Percentiles rank a stretch among this genome's conserved stretches.
phyloP scores from a whole-genome alignment of 1,139 yeast genomes.

The Nakaseomyces kungkrabaensis region DNA sequence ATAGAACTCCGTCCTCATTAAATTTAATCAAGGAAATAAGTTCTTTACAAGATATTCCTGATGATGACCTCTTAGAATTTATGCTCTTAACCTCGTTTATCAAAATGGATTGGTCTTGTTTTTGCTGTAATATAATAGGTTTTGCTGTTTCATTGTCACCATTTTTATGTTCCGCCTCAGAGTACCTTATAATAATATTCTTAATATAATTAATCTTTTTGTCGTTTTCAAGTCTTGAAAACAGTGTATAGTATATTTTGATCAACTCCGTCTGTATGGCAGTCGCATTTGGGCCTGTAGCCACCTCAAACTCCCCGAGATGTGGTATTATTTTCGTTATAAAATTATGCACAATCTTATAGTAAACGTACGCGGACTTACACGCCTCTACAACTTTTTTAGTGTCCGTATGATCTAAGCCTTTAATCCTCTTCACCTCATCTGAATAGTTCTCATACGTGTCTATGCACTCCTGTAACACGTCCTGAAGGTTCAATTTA shows the following conservation, averaged over 20 bases:
- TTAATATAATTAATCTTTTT: slow-evolving; percentile 15
- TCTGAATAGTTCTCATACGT: slow-evolving; percentile 18
- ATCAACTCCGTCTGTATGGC: slow-evolving; percentile 9
- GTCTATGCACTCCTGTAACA: slow-evolving; percentile 18
- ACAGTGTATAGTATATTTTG: slow-evolving; percentile 19
- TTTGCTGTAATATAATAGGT: not conserved
- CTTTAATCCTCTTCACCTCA: slow-evolving; percentile 15
- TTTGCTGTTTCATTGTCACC: not conserved
- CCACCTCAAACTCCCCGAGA: slow-evolving; percentile 16
- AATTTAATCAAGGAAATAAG: slow-evolving; percentile 11
- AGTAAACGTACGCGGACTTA: slow-evolving; percentile 26
- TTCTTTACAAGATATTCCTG: slow-evolving; percentile 10
- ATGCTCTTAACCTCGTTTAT: not conserved
- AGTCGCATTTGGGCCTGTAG: not conserved
- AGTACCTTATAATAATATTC: slow-evolving; percentile 12
- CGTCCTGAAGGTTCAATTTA: slow-evolving; percentile 12
- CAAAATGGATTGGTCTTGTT: not conserved
- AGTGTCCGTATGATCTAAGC: not conserved
- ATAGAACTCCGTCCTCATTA: slow-evolving; percentile 29
- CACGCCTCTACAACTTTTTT: slow-evolving; percentile 12
- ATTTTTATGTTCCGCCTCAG: slow-evolving; percentile 4
- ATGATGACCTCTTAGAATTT: slow-evolving; percentile 7
- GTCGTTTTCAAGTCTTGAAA: slow-evolving; percentile 14
- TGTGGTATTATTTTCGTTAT: slow-evolving; percentile 21
- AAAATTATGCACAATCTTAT: slow-evolving; percentile 22